phyloP scores from a whole-genome alignment of 140 eudicot genomes.

The Bidens hawaiensis region DNA sequence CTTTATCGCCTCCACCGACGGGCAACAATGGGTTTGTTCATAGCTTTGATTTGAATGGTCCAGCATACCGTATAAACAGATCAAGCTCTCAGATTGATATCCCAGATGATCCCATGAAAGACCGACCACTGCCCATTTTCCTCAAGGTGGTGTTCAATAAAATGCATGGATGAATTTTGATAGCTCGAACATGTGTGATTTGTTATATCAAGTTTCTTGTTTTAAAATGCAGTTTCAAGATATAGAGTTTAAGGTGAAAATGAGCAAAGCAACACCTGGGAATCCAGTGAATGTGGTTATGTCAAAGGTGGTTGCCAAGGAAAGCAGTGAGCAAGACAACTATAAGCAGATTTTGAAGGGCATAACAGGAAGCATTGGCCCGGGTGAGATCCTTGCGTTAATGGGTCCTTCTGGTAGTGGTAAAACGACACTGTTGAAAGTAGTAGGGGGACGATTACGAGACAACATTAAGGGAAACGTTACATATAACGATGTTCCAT shows the following conservation, averaged over 20 bases:
- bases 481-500: constrained; percentile 82
- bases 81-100: constrained; percentile 67
- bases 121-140: constrained; percentile 76
- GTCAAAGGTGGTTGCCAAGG: constrained; percentile 67
- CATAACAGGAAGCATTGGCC: constrained; percentile 88
- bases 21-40: constrained; percentile 62
- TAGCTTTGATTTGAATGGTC: constrained; percentile 52
- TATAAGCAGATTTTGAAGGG: constrained; percentile 90
- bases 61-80: constrained; percentile 43
- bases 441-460: constrained; percentile 75
- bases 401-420: constrained; percentile 99
- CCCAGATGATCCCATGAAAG: constrained; percentile 44
- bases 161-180: too few relatives aligned
- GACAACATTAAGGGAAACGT: constrained; percentile 70
- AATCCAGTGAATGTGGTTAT: constrained; percentile 71
- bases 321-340: constrained; percentile 43
- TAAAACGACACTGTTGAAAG: constrained; percentile 81
- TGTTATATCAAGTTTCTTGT: too few relatives aligned
- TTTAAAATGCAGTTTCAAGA: constrained; percentile 97
- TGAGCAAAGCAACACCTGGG: constrained; percentile 38
- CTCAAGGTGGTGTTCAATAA: too few relatives aligned
- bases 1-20: constrained; percentile 49
- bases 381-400: constrained; percentile 91
- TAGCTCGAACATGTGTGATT: too few relatives aligned
- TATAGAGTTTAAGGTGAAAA: constrained; percentile 80